Base-by-base conservation (phyloP, 2,329 filamentous ascomycete genomes). In the Cladosporium colombiae region DNA sequence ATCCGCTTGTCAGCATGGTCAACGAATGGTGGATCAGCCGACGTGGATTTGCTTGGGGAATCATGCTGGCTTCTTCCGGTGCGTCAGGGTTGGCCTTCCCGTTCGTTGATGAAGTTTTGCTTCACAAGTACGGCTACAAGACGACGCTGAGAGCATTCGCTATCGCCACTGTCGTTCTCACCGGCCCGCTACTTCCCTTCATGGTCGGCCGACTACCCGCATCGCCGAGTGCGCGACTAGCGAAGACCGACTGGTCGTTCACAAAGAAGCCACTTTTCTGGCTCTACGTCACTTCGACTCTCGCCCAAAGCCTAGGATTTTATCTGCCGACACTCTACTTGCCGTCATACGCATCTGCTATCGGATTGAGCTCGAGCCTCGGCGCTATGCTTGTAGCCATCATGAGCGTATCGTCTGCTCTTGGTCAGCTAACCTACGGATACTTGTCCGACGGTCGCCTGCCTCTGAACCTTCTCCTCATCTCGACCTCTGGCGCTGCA, bases 301-400 rank as follows among this genome's bases (percentile, higher is more conserved):
- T 46, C n/a, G 40, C 40, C n/a, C 40, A 46, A 13, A 46, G 40
- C n/a, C 64, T 79, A 2, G 78, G 77, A 8, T 81, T 75, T 71
- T 80, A 79, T 68, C 69, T 80, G 2, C 79, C 78, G 0, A 71
- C 71, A 3, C 75, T 80, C 44, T 80, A 79, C 65, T 70, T 80
- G 1, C 77, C 78, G 1, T 75, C 75, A 1, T 77, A 76, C 67
- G 76, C 77, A 5, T 67, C 72, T 4, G 52, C 70, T 3, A 69
- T 78, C 6, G 73, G 74, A 2, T 67, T 75, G 13, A 66, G 58
- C 2, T 65, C 67, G 10, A 69, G 68, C 2, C 52, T 74, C 1
- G 73, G 73, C 11, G 71, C 77, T 0, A 65, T 78, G 0, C 74
- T 79, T 7, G 60, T 81, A 23, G 75, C 78, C 5, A 57, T 77